Percentiles rank a stretch among this genome's conserved stretches.
Evolutionary conservation across 306 rosid genomes (phyloP).

Genomic region (Datisca glomerata): DNA sequence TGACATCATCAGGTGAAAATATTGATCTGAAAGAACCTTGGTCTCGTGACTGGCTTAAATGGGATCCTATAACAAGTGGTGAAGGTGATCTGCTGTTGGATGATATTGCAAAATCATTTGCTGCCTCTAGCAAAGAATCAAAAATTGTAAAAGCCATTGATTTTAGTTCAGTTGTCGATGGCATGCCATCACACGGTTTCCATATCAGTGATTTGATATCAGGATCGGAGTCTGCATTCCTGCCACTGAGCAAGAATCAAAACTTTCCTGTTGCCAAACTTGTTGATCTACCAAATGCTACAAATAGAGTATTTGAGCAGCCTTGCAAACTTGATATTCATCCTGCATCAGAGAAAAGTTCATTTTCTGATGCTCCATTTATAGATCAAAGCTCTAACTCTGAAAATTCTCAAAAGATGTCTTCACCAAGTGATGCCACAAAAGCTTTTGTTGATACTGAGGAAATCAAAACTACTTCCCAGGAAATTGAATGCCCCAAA

Average conservation of each 20-base stretch:
- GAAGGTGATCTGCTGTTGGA: constrained; percentile 72
- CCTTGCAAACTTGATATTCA: constrained; percentile 16
- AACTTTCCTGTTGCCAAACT: constrained; percentile 11
- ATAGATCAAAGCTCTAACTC: constrained; percentile 8
- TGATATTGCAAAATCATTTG: constrained; percentile 46
- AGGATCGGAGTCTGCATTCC: constrained; percentile 20
- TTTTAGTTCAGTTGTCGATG: constrained; percentile 35
- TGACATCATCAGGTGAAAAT: constrained; percentile 30
- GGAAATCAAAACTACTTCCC: constrained; percentile 8
- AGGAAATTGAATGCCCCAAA: constrained; percentile 12
- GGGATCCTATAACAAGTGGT: constrained; percentile 85
- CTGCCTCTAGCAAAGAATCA: constrained; percentile 31
- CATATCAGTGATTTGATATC: constrained; percentile 41
- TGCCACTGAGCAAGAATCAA: constrained; percentile 11
- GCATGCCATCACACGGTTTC: constrained; percentile 56
- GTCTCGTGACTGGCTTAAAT: constrained; percentile 39
- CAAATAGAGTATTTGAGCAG: constrained; percentile 17
- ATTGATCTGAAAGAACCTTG: constrained; percentile 31
- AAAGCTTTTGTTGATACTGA: constrained; percentile 13
- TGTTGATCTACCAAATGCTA: constrained; percentile 17
- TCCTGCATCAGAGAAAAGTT: constrained; percentile 16
- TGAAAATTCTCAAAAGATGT: constrained; percentile 10
- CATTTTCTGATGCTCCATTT: constrained; percentile 12
- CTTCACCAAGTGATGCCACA: constrained; percentile 7
- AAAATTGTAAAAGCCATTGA: constrained; percentile 54